These are phyloP conservation scores for Helminthosporium solani DNA, from an alignment of 2,329 filamentous ascomycete species.

Conservation along the genomic window DNA sequence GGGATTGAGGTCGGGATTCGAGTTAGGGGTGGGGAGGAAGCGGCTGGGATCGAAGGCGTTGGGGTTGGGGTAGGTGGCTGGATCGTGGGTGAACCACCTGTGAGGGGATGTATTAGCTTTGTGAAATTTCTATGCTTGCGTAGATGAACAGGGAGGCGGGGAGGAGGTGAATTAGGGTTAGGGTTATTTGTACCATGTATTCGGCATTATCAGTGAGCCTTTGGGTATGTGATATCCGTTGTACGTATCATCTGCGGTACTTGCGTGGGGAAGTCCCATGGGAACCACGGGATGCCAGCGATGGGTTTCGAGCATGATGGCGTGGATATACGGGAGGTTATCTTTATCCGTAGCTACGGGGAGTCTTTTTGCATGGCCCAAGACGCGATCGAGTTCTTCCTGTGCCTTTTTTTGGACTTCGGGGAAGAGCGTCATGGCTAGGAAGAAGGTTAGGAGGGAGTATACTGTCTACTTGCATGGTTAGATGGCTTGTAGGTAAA, in stretches of 20 bases:
- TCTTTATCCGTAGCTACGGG: constrained; percentile 51
- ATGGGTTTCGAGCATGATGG: constrained; percentile 46
- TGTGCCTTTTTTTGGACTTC: constrained; percentile 50
- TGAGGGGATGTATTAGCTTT: constrained; percentile 8
- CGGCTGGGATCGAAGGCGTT: constrained; percentile 48
- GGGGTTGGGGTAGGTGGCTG: constrained; percentile 37
- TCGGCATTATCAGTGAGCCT: constrained; percentile 38
- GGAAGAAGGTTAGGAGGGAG: constrained; percentile 50
- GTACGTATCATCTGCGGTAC: constrained; percentile 37
- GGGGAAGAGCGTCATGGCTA: constrained; percentile 55
- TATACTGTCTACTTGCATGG: no score
- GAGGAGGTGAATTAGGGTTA: background rate
- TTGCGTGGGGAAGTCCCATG: constrained; percentile 35
- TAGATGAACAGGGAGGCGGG: background rate
- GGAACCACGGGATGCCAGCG: constrained; percentile 36
- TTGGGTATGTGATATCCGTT: constrained; percentile 46
- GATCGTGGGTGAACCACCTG: constrained; percentile 46
- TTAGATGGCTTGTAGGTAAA: no score
- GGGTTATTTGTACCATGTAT: constrained; percentile 44
- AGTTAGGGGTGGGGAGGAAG: constrained; percentile 18
- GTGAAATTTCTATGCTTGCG: no score
- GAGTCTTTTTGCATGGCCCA: constrained; percentile 49
- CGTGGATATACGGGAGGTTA: constrained; percentile 40
- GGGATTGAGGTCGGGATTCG: constrained; percentile 44
- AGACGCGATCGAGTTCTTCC: constrained; percentile 49